These are phyloP conservation scores for Aspergillus japonicus DNA, from an alignment of 2,329 filamentous ascomycete species.

Conservation along the genomic window DNA sequence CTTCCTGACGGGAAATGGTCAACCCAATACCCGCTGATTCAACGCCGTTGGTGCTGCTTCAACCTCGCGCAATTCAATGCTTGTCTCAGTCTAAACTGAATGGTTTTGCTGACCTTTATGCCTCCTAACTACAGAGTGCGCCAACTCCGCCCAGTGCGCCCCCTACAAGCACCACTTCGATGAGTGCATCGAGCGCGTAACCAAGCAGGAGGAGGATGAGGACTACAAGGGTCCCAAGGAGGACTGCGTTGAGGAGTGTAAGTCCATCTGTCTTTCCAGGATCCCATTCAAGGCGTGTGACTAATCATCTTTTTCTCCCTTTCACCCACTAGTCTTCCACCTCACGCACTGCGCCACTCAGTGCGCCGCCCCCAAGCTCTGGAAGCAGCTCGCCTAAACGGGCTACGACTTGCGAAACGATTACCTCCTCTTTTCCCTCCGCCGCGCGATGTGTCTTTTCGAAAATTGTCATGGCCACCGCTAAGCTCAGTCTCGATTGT, in stretches of 20 bases:
- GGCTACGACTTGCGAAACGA: constrained; percentile 10
- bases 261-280: constrained; percentile 42
- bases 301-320: not conserved
- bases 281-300: too few relatives aligned
- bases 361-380: constrained; percentile 96
- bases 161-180: constrained; percentile 97
- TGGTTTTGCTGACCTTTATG: constrained; percentile 11
- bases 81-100: not conserved
- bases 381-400: constrained; percentile 82
- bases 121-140: constrained; percentile 67
- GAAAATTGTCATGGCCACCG: not conserved
- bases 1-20: too few relatives aligned
- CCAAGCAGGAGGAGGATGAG: constrained; percentile 63
- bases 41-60: not conserved
- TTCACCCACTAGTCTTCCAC: constrained; percentile 76
- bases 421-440: not conserved
- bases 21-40: not conserved
- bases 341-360: constrained; percentile 90
- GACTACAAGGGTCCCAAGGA: constrained; percentile 74
- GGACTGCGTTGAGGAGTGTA: constrained; percentile 99
- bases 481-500: not conserved
- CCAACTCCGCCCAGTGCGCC: constrained; percentile 78
- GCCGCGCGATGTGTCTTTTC: not conserved
- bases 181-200: constrained; percentile 95
- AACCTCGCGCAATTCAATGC: not conserved